Evolutionary conservation across 2,329 filamentous ascomycete genomes (phyloP).

Genomic region (Neonectria neomacrospora): DNA sequence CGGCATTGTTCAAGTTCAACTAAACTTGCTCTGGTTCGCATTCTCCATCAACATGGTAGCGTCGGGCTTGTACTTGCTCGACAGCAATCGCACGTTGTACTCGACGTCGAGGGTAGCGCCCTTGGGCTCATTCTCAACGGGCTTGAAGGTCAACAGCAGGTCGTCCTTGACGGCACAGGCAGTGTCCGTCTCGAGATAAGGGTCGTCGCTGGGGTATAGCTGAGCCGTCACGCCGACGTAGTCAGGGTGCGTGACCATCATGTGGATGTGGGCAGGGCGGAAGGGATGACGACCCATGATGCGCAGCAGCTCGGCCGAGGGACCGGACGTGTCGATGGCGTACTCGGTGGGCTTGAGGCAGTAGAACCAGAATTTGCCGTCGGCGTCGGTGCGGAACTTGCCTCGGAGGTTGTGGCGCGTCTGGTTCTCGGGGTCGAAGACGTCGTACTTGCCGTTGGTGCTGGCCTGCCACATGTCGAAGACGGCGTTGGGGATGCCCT

Average conservation of each 20-base stretch:
- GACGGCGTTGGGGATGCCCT: conserved; percentile 73
- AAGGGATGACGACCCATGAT: conserved; percentile 62
- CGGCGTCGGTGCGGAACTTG: conserved; percentile 77
- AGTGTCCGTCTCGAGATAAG: conserved; percentile 65
- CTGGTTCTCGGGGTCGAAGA: conserved; percentile 79
- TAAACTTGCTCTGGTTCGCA: conserved; percentile 44
- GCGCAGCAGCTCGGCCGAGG: conserved; percentile 54
- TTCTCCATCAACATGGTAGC: conserved; percentile 45
- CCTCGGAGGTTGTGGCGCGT: conserved; percentile 78
- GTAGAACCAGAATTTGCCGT: conserved; percentile 79
- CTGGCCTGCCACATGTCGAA: conserved; percentile 84
- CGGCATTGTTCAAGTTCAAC: background rate
- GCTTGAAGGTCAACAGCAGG: conserved; percentile 62
- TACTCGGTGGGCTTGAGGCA: conserved; percentile 80
- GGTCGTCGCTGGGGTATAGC: conserved; percentile 76
- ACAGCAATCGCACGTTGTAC: conserved; percentile 57
- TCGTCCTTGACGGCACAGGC: conserved; percentile 67
- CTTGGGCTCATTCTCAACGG: conserved; percentile 52
- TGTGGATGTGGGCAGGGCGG: conserved; percentile 63
- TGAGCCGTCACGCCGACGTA: conserved; percentile 80
- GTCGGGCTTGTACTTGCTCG: conserved; percentile 57
- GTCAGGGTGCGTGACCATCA: conserved; percentile 68
- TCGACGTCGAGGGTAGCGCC: conserved; percentile 52
- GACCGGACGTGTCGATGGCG: conserved; percentile 73
- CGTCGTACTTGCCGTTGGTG: conserved; percentile 80